Evolutionary conservation across 2,329 filamentous ascomycete genomes (phyloP).

Genomic region (Trichoderma lentiforme): DNA sequence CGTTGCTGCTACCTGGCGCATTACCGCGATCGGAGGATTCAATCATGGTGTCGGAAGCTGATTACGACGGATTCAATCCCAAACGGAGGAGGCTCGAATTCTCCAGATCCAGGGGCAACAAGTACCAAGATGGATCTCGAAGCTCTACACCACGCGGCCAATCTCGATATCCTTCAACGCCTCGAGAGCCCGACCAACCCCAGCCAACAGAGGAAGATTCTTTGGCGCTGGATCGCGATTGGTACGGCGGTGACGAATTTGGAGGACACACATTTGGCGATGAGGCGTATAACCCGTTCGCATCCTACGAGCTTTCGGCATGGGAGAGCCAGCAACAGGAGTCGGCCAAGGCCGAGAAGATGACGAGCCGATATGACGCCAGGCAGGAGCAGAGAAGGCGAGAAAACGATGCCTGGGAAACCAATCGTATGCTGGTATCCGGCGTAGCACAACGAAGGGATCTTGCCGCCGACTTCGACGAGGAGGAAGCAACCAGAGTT

Average conservation of each 20-base stretch:
- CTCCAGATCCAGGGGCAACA: slow-evolving; percentile 27
- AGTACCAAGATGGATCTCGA: slow-evolving; percentile 34
- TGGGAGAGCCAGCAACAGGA: slow-evolving; percentile 78
- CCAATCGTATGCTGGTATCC: slow-evolving; percentile 95
- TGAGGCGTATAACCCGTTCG: slow-evolving; percentile 90
- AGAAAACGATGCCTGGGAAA: slow-evolving; percentile 97
- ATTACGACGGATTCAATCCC: slow-evolving; percentile 38
- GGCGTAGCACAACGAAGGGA: slow-evolving; percentile 89
- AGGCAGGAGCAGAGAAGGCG: slow-evolving; percentile 81
- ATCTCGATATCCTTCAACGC: slow-evolving; percentile 41
- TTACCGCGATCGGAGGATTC: not conserved
- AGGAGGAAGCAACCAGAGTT: slow-evolving; percentile 84
- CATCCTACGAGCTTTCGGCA: slow-evolving; percentile 68
- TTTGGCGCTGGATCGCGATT: slow-evolving; percentile 79
- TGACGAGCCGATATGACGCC: slow-evolving; percentile 65
- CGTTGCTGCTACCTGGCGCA: slow-evolving; percentile 2
- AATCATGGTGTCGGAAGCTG: slow-evolving; percentile 36
- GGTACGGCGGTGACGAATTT: slow-evolving; percentile 86
- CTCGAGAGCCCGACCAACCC: slow-evolving; percentile 45
- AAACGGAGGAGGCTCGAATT: slow-evolving; percentile 39
- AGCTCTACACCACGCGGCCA: slow-evolving; percentile 34
- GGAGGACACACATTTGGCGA: slow-evolving; percentile 81
- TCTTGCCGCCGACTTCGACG: slow-evolving; percentile 79
- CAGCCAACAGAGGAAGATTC: slow-evolving; percentile 67
- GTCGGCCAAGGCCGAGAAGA: slow-evolving; percentile 73